Conservation (phyloP, 371 early-diverging fungal genomes). For the Coemansia sp. region DNA sequence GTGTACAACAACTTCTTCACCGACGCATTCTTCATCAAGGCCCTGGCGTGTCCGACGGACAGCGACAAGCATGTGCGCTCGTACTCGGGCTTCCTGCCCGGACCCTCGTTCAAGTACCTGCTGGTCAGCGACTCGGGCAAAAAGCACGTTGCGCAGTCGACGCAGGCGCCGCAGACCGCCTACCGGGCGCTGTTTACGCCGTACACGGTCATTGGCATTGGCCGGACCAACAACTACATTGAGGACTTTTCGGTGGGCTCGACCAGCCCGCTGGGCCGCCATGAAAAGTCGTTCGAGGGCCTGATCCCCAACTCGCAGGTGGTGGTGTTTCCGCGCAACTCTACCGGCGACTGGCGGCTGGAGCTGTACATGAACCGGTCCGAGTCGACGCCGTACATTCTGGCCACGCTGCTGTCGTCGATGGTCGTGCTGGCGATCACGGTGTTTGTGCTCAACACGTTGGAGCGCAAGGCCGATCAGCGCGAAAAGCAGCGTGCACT, state of each 20-base stretch:
- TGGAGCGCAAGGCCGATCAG: slow-evolving; percentile 59
- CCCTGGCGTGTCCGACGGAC: slow-evolving; percentile 63
- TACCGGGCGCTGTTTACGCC: slow-evolving; percentile 81
- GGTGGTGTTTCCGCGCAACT: slow-evolving; percentile 83
- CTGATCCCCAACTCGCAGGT: slow-evolving; percentile 93
- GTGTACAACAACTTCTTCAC: slow-evolving; percentile 85
- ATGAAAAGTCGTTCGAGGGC: slow-evolving; percentile 68
- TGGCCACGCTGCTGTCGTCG: slow-evolving; percentile 66
- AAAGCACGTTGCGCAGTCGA: slow-evolving; percentile 74
- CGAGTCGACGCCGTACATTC: slow-evolving; percentile 74
- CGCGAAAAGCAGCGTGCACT: slow-evolving; percentile 43
- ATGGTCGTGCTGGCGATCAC: slow-evolving; percentile 67
- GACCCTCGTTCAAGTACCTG: slow-evolving; percentile 82
- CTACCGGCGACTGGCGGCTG: slow-evolving; percentile 70
- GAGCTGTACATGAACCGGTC: slow-evolving; percentile 86
- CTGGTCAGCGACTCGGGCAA: slow-evolving; percentile 77
- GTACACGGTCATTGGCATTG: slow-evolving; percentile 82
- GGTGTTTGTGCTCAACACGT: slow-evolving; percentile 66
- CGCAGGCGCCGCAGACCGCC: slow-evolving; percentile 77
- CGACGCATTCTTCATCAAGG: slow-evolving; percentile 93
- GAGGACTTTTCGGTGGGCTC: slow-evolving; percentile 88
- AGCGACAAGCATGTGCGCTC: slow-evolving; percentile 56
- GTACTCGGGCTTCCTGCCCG: slow-evolving; percentile 80
- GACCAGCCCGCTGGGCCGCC: slow-evolving; percentile 58
- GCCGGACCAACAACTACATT: slow-evolving; percentile 93